These are phyloP conservation scores for Chamaecrista fasciculata DNA, from an alignment of 306 rosid species.

Conservation along the genomic window DNA sequence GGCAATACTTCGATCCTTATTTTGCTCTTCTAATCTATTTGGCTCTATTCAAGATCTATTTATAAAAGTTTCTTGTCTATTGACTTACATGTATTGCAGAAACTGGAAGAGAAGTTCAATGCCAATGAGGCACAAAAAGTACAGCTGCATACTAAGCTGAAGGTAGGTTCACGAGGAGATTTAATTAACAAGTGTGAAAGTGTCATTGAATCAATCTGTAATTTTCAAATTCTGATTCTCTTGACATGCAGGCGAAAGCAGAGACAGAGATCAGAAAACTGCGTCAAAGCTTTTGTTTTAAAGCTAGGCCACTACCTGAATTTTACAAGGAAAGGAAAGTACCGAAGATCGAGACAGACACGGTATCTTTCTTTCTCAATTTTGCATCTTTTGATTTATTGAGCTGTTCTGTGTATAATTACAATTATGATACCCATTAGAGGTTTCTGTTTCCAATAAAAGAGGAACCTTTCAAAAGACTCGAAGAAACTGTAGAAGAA, in stretches of 20 bases:
- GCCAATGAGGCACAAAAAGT: constrained; percentile 61
- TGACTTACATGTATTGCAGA: constrained; percentile 48
- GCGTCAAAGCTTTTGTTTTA: constrained; percentile 80
- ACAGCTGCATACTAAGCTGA: constrained; percentile 61
- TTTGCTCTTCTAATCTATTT: constrained; percentile 10
- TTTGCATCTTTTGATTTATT: not conserved
- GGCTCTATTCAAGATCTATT: not conserved
- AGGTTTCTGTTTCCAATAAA: too few species aligned
- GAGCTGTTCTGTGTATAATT: not conserved
- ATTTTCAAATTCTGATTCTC: not conserved
- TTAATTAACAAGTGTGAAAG: not conserved
- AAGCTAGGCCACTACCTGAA: constrained; percentile 92
- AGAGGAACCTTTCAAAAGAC: too few species aligned
- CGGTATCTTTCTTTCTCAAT: constrained; percentile 34
- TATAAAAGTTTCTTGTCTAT: too few species aligned
- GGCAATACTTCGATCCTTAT: constrained; percentile 45
- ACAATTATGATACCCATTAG: too few species aligned
- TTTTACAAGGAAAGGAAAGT: constrained; percentile 74
- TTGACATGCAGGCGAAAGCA: constrained; percentile 66
- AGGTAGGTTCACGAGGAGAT: constrained; percentile 46
- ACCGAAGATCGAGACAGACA: constrained; percentile 41
- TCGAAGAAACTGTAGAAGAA: too few species aligned
- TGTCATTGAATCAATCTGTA: constrained; percentile 4
- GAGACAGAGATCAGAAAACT: constrained; percentile 67
- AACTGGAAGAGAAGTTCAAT: constrained; percentile 93